Evolutionary conservation across 768 basidiomycete species (phyloP), one percentile per base, ranked within the genome.

Genomic region (Rhizopogon sp.): DNA sequence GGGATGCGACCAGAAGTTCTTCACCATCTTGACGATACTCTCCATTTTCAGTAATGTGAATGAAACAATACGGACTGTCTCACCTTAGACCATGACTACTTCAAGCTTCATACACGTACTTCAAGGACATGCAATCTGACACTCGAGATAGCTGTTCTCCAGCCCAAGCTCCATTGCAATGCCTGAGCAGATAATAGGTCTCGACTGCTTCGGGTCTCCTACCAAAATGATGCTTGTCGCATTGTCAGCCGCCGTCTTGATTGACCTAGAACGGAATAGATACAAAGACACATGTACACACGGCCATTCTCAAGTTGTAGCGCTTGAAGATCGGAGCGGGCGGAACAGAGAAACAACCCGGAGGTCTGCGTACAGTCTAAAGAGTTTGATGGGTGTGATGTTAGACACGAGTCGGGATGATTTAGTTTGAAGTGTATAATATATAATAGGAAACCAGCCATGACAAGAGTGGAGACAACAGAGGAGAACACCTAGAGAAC

Each of bases 201-300:
- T 85, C 8, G 88, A 73, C 60, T 88, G 87, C 66, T 83, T 85
- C 0, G 81, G 86, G 60, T 90, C 87, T 0, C 87, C 87, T 1
- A 84, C 80, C 0, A 90, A 71, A 3, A 88, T 65, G 25, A 88
- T 66, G 46, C 81, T 84, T 0, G 86, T 88, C 0, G 60, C 53
- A 4, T 64, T 64, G 52, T 78, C 73, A 0, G 82, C 79, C 66
- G 85, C 73, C 1, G 79, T 81, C 69, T 83, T 83, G 68, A 88
- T 78, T 75, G 20, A 20, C 20, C 20, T 2, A 20, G 20, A 20
- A 74, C 1, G 74, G 70, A 40, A 84, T 76, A 1, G 80, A 79
- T 0, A 83, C 81, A 0, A 86, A 85, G 7, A 83, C 74, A 47
- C 86, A 87, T 0, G 86, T 89, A 1, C 80, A 72, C 8, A 88